These are phyloP conservation scores for Eruca vesicaria DNA, from an alignment of 441 rosid genomes.

Conservation along the genomic window DNA sequence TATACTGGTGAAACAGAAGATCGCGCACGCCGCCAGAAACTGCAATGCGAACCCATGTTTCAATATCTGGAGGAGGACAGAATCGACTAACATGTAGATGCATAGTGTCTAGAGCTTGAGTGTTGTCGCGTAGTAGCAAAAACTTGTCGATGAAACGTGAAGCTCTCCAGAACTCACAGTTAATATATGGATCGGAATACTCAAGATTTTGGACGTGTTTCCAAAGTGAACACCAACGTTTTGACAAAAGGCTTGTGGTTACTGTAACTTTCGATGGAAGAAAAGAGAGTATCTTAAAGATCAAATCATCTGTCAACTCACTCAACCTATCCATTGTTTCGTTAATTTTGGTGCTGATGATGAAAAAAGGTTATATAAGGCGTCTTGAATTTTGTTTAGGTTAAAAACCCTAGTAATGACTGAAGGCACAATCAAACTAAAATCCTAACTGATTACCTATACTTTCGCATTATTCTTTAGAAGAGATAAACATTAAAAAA, in stretches of 20 bases:
- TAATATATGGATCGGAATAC: neutral
- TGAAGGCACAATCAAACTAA: neutral
- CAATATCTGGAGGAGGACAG: neutral
- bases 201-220: neutral
- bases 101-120: neutral
- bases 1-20: neutral
- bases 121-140: slow-evolving; percentile 6
- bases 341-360: neutral
- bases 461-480: neutral
- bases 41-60: slow-evolving; percentile 1
- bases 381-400: neutral
- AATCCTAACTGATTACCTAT: too few species aligned
- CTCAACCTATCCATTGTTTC: slow-evolving; percentile 11
- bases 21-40: neutral
- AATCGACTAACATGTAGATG: neutral
- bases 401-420: neutral
- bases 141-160: slow-evolving; percentile 5
- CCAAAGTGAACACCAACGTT: slow-evolving; percentile 19
- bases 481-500: neutral
- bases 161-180: neutral
- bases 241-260: slow-evolving; percentile 21
- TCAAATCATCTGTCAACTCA: slow-evolving; percentile 3
- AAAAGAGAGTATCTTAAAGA: slow-evolving; percentile 1
- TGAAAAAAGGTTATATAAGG: neutral
- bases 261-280: slow-evolving; percentile 1